Percentiles rank a stretch among this genome's conserved stretches.
Evolutionary conservation across 306 rosid genomes (phyloP).

Genomic region (Dryas octopetala): DNA sequence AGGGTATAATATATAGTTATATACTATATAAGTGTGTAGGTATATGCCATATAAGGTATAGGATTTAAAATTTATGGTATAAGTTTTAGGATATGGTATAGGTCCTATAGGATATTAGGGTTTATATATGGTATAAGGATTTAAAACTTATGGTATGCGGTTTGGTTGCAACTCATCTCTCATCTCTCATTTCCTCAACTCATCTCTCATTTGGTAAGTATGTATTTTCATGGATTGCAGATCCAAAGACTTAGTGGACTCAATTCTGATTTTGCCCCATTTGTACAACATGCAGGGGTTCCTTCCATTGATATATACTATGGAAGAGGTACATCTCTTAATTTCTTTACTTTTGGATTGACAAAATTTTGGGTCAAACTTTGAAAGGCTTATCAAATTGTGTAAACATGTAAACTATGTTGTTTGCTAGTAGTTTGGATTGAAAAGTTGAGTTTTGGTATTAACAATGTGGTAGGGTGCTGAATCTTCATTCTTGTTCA

Average conservation of each 20-base stretch:
- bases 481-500: conserved; percentile 26
- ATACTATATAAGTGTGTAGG: too few species aligned
- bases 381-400: not conserved
- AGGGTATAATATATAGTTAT: too few species aligned
- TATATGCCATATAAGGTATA: too few species aligned
- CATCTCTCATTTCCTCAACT: too few species aligned
- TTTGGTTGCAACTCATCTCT: too few species aligned
- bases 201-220: not conserved
- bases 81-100: too few species aligned
- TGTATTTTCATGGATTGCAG: conserved; percentile 42
- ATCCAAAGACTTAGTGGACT: conserved; percentile 71
- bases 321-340: conserved; percentile 64
- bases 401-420: not conserved
- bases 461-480: not conserved
- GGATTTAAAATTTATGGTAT: too few species aligned
- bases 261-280: conserved; percentile 90
- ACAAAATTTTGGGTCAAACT: conserved; percentile 1
- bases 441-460: not conserved
- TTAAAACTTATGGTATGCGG: too few species aligned
- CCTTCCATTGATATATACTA: conserved; percentile 84
- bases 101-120: too few species aligned
- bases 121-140: too few species aligned
- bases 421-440: not conserved
- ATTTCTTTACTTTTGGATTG: not conserved
- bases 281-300: conserved; percentile 90